phyloP scores from a whole-genome alignment of 345 rosid species.

The Eucalyptus erythrocorys region DNA sequence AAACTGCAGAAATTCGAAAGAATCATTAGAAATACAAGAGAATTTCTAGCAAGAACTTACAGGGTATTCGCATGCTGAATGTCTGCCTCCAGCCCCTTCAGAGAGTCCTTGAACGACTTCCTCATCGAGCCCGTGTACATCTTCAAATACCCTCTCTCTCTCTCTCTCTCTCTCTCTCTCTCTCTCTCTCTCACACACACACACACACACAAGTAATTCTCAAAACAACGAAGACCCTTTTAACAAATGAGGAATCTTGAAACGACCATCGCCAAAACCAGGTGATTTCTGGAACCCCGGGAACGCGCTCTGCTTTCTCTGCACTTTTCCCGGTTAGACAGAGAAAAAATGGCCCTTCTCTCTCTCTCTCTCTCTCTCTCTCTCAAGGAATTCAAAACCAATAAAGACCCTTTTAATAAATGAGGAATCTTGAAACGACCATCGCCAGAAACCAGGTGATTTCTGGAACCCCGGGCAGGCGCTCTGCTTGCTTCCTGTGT shows the following conservation, averaged over 20 bases:
- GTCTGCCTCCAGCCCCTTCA: conserved; percentile 7
- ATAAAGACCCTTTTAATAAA: neutral
- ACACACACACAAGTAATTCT: neutral
- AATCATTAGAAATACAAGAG: neutral
- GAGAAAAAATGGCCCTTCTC: neutral
- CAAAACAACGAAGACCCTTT: neutral
- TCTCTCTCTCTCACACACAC: neutral
- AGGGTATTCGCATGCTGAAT: conserved; percentile 12
- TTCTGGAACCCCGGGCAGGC: neutral
- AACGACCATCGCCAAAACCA: neutral
- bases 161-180: neutral
- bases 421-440: neutral
- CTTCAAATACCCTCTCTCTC: neutral
- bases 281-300: neutral
- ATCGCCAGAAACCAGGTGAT: neutral
- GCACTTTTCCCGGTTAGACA: neutral
- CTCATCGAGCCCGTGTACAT: neutral
- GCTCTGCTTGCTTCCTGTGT: neutral
- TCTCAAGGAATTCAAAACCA: neutral
- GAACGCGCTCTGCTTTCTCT: neutral
- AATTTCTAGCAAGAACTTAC: neutral
- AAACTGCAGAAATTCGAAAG: neutral
- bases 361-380: neutral
- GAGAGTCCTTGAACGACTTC: conserved; percentile 9
- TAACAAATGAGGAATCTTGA: neutral